phyloP scores from a whole-genome alignment of 2,329 filamentous ascomycete genomes.

The Monilinia polystroma region DNA sequence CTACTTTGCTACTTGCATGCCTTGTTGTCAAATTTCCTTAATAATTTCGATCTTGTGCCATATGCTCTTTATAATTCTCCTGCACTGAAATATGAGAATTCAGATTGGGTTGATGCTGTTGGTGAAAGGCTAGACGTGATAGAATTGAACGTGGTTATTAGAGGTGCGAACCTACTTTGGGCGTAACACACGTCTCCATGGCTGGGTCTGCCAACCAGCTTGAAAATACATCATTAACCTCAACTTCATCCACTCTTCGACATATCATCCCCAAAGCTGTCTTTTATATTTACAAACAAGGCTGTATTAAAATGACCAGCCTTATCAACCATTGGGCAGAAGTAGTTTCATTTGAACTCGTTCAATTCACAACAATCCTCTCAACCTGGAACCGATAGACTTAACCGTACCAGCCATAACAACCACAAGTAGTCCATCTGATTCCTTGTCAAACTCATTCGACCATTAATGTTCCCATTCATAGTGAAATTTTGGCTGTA shows the following conservation, averaged over 20 bases:
- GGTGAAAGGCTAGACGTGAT: no score
- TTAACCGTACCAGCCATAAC: background rate
- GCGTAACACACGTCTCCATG: no score
- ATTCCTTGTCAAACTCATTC: background rate
- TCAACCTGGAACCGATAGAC: background rate
- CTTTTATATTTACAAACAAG: background rate
- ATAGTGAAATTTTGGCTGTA: background rate
- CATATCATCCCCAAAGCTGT: no score
- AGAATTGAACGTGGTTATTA: no score
- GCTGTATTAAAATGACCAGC: background rate
- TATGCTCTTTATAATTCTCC: no score
- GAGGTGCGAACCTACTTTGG: no score
- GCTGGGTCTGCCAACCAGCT: no score
- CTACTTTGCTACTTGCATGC: no score
- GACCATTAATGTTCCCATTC: background rate
- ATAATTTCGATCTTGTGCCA: no score
- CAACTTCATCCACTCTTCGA: background rate
- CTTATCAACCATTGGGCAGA: background rate
- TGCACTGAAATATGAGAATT: no score
- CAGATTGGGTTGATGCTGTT: no score
- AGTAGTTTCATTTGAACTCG: background rate
- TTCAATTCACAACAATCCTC: background rate
- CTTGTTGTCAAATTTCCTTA: no score
- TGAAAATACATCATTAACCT: background rate
- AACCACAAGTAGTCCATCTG: background rate